Percentiles rank a stretch among this genome's conserved stretches.
phyloP scores from a whole-genome alignment of 495 filamentous ascomycete genomes.

The Massariosphaeria phaeospora region DNA sequence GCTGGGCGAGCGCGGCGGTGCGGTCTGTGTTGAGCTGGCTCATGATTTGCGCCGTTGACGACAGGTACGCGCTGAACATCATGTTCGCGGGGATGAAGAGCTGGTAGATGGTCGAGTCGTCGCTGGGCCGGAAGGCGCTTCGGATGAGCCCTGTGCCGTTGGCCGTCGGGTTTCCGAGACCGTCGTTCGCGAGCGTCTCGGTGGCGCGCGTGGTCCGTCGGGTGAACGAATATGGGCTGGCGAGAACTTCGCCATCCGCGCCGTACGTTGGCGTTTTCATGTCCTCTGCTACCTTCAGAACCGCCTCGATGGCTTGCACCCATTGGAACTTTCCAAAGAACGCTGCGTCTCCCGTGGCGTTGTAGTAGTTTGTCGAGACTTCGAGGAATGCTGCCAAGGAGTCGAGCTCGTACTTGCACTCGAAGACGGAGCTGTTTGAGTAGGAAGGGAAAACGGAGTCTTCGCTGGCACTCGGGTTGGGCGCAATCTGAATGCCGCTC shows the following conservation, averaged over 20 bases:
- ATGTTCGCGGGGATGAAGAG: slow-evolving; percentile 63
- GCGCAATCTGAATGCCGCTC: slow-evolving; percentile 45
- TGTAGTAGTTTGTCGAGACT: slow-evolving; percentile 56
- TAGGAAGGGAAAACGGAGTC: slow-evolving; percentile 50
- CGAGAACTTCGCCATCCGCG: slow-evolving; percentile 49
- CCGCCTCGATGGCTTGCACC: slow-evolving; percentile 52
- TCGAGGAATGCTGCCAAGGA: slow-evolving; percentile 61
- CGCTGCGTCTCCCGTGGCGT: slow-evolving; percentile 48
- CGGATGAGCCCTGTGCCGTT: slow-evolving; percentile 58
- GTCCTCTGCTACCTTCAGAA: slow-evolving; percentile 53
- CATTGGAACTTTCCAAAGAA: slow-evolving; percentile 60
- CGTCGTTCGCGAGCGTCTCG: slow-evolving; percentile 59
- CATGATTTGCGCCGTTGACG: slow-evolving; percentile 52
- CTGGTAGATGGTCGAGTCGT: slow-evolving; percentile 57
- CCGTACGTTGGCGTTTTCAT: slow-evolving; percentile 58
- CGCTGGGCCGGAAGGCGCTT: slow-evolving; percentile 59
- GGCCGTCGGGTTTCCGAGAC: slow-evolving; percentile 53
- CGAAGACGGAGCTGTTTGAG: slow-evolving; percentile 50
- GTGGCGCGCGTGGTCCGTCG: slow-evolving; percentile 53
- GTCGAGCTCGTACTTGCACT: slow-evolving; percentile 69
- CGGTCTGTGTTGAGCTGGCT: slow-evolving; percentile 42
- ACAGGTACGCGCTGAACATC: slow-evolving; percentile 59
- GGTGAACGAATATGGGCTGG: slow-evolving; percentile 54
- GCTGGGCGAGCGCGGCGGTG: slow-evolving; percentile 42
- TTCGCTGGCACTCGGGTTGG: slow-evolving; percentile 47